Conservation (phyloP, 2,329 filamentous ascomycete species). For the Cladosporium sp. region DNA sequence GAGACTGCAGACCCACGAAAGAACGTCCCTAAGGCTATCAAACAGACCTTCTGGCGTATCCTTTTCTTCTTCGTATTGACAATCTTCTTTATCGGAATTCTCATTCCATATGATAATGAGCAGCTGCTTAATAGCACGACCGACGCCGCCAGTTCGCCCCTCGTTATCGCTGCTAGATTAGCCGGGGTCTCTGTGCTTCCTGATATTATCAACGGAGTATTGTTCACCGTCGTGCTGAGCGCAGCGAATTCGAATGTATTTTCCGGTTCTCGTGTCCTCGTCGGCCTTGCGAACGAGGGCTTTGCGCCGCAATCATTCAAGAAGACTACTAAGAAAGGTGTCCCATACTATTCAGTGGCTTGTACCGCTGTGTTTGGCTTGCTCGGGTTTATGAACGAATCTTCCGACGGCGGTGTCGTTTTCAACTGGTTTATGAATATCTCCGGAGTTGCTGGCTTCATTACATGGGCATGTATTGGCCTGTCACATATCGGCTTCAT, state of each 20-base stretch:
- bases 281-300: slow-evolving; percentile 62
- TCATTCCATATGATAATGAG: slow-evolving; percentile 32
- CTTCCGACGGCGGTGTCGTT: slow-evolving; percentile 59
- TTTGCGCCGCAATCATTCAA: slow-evolving; percentile 51
- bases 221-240: slow-evolving; percentile 65
- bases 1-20: slow-evolving; percentile 52
- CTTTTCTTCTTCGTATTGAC: slow-evolving; percentile 34
- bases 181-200: slow-evolving; percentile 59
- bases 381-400: slow-evolving; percentile 70
- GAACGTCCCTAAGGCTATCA: slow-evolving; percentile 35
- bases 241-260: slow-evolving; percentile 67
- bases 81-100: slow-evolving; percentile 33
- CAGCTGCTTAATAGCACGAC: slow-evolving; percentile 36
- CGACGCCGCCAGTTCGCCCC: slow-evolving; percentile 54
- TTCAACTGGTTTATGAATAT: too few species aligned
- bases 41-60: slow-evolving; percentile 34
- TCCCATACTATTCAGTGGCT: slow-evolving; percentile 70
- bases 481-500: slow-evolving; percentile 69
- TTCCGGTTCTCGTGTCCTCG: slow-evolving; percentile 64
- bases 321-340: slow-evolving; percentile 57
- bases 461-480: slow-evolving; percentile 67
- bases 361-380: slow-evolving; percentile 64
- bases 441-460: slow-evolving; percentile 69
- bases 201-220: slow-evolving; percentile 65
- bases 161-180: slow-evolving; percentile 61